These are phyloP conservation scores for Hsuehochloa calcarea DNA, from an alignment of 176 grass and related monocot genomes.

Conservation along the genomic window DNA sequence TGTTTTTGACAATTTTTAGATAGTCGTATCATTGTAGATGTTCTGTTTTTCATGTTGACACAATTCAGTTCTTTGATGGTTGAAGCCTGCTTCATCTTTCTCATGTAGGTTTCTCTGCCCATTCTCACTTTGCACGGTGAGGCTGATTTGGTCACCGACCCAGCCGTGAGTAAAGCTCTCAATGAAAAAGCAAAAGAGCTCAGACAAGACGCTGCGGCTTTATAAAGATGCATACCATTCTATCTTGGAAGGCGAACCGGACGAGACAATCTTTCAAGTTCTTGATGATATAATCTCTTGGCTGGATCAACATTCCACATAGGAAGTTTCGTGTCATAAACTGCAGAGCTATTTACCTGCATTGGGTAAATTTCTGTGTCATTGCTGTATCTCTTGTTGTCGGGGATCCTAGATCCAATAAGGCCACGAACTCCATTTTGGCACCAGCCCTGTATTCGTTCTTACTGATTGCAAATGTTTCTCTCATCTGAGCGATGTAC, in stretches of 20 bases:
- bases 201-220: constrained; percentile 76
- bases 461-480: background rate
- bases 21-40: background rate
- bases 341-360: background rate
- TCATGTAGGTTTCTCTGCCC: constrained; percentile 77
- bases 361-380: background rate
- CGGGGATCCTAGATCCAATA: background rate
- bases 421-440: background rate
- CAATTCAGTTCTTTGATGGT: background rate
- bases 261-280: constrained; percentile 78
- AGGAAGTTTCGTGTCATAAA: constrained; percentile 36
- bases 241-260: constrained; percentile 84
- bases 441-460: background rate
- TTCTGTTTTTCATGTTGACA: background rate
- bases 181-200: constrained; percentile 83
- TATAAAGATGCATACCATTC: constrained; percentile 77
- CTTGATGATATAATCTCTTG: constrained; percentile 83
- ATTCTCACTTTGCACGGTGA: constrained; percentile 87
- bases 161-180: constrained; percentile 88
- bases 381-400: background rate
- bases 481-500: background rate
- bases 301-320: constrained; percentile 60
- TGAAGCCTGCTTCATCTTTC: background rate
- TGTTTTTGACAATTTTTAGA: background rate
- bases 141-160: constrained; percentile 76